Conservation (phyloP, 2,329 filamentous ascomycete species). For the Sporothrix euskadiensis region DNA sequence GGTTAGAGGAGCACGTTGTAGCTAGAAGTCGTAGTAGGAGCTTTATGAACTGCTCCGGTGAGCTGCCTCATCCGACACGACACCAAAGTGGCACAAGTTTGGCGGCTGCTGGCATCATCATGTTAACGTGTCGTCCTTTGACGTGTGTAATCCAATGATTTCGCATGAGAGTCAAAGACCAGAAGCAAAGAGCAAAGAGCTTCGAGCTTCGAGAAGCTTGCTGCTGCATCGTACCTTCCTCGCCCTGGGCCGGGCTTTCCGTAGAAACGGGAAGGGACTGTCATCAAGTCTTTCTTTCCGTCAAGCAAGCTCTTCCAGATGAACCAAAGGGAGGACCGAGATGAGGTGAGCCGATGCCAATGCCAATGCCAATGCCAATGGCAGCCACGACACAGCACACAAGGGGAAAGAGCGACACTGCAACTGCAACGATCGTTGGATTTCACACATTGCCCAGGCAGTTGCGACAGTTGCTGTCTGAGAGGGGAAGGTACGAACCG, state of each 20-base stretch:
- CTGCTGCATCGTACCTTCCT: not conserved
- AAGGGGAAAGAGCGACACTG: not conserved
- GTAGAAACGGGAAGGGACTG: not conserved
- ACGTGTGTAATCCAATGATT: constrained; percentile 11
- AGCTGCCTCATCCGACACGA: not conserved
- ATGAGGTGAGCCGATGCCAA: constrained; percentile 6
- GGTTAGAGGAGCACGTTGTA: not conserved
- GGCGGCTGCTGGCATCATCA: constrained; percentile 14
- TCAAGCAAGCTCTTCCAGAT: not conserved
- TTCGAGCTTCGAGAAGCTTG: not conserved
- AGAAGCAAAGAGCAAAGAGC: too few relatives aligned
- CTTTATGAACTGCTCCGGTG: not conserved
- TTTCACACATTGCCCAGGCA: not conserved
- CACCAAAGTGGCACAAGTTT: not conserved
- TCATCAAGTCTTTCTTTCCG: not conserved
- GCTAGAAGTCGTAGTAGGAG: not conserved
- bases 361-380: not conserved
- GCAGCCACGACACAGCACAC: not conserved
- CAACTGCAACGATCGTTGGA: not conserved
- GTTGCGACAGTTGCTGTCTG: constrained; percentile 9
- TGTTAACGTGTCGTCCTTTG: not conserved
- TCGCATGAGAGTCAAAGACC: too few relatives aligned
- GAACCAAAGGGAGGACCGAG: not conserved
- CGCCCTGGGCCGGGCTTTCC: not conserved
- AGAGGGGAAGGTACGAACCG: constrained; percentile 22